phyloP scores from a whole-genome alignment of 495 filamentous ascomycete species.

The Daldinia grandis region DNA sequence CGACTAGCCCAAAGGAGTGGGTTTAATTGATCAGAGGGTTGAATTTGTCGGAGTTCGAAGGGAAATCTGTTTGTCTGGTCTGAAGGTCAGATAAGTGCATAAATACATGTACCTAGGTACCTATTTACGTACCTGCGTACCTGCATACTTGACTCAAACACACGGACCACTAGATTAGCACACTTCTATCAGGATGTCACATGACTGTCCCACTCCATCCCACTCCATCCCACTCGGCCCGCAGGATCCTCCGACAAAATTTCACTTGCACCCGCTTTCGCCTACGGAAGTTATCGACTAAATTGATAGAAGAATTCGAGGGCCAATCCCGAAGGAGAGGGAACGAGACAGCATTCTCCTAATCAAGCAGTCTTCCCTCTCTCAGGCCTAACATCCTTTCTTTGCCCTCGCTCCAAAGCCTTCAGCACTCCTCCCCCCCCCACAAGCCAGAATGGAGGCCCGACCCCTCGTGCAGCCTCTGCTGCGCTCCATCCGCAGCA shows the following conservation, averaged over 20 bases:
- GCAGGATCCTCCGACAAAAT: slow-evolving; percentile 34
- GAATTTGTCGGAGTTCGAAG: not conserved
- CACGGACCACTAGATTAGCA: not conserved
- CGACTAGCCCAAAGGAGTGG: slow-evolving; percentile 15
- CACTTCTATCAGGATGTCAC: not conserved
- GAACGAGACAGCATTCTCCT: slow-evolving; percentile 1
- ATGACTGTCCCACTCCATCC: slow-evolving; percentile 5
- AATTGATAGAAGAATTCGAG: not conserved
- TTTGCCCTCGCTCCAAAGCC: not conserved
- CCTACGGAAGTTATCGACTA: not conserved
- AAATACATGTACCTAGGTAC: slow-evolving; percentile 1
- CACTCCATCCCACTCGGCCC: slow-evolving; percentile 11
- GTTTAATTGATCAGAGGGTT: slow-evolving; percentile 19
- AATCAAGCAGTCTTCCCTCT: not conserved
- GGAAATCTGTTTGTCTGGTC: not conserved
- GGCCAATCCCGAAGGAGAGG: slow-evolving; percentile 6
- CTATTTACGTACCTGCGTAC: slow-evolving; percentile 1
- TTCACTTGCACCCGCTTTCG: not conserved
- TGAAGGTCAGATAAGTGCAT: not conserved
- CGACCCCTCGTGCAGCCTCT: slow-evolving; percentile 41
- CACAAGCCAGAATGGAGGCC: slow-evolving; percentile 41
- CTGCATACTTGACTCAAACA: not conserved
- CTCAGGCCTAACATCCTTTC: not conserved
- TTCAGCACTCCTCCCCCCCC: not conserved
- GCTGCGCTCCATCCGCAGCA: slow-evolving; percentile 36